These are phyloP conservation scores for Dryadomyces quercivorus DNA, from an alignment of 2,329 filamentous ascomycete genomes.

Conservation along the genomic window DNA sequence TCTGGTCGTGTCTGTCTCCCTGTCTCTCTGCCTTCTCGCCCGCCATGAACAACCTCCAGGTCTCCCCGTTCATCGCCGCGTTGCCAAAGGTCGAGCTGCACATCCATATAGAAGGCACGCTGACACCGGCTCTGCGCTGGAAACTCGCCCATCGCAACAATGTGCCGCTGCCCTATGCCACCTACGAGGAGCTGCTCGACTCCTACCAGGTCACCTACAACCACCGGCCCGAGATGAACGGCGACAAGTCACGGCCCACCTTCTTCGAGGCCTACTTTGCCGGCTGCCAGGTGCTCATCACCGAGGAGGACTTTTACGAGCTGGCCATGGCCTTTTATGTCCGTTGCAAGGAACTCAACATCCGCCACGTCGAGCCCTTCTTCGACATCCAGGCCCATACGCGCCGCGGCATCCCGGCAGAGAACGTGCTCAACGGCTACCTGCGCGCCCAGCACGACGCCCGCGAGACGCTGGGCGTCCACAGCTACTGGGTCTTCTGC, in stretches of 20 bases:
- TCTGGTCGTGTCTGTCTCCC: too few relatives aligned
- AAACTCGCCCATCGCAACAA: slow-evolving; percentile 26
- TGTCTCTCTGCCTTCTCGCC: background rate
- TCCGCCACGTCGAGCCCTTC: slow-evolving; percentile 63
- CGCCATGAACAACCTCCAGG: slow-evolving; percentile 18
- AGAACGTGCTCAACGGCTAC: slow-evolving; percentile 52
- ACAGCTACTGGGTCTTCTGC: slow-evolving; percentile 55
- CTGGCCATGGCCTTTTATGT: slow-evolving; percentile 61
- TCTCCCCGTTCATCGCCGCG: slow-evolving; percentile 22
- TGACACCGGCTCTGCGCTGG: slow-evolving; percentile 28
- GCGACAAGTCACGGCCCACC: slow-evolving; percentile 11
- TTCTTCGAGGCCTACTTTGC: slow-evolving; percentile 69
- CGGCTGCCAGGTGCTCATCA: slow-evolving; percentile 56
- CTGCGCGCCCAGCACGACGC: slow-evolving; percentile 46
- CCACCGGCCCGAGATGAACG: slow-evolving; percentile 20
- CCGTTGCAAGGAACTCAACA: slow-evolving; percentile 48
- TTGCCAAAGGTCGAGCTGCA: slow-evolving; percentile 34
- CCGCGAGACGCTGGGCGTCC: slow-evolving; percentile 47
- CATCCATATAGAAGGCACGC: slow-evolving; percentile 32
- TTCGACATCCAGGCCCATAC: slow-evolving; percentile 71
- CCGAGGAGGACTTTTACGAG: slow-evolving; percentile 54
- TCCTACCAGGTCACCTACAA: slow-evolving; percentile 50
- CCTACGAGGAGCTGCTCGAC: slow-evolving; percentile 42
- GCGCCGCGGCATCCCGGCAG: slow-evolving; percentile 46
- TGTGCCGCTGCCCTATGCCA: slow-evolving; percentile 18